Evolutionary conservation across 768 basidiomycete species (phyloP).

Genomic region (Calocera viscosa): DNA sequence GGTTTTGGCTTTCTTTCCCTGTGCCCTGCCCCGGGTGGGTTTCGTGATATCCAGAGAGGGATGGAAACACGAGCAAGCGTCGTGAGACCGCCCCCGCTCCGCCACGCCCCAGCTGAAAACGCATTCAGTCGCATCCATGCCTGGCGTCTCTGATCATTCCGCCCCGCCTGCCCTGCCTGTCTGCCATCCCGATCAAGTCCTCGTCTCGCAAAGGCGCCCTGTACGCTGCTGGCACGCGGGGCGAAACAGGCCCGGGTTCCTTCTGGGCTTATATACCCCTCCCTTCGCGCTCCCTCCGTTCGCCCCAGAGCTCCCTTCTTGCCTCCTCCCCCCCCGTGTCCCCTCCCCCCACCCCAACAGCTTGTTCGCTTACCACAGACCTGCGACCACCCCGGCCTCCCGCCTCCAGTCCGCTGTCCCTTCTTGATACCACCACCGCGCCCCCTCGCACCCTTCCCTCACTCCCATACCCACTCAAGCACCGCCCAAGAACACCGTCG

Average conservation of each 20-base stretch:
- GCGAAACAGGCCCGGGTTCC: background rate
- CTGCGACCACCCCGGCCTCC: background rate
- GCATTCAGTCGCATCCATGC: no score
- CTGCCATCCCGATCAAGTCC: no score
- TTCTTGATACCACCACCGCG: background rate
- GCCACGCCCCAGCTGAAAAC: no score
- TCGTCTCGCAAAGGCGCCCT: background rate
- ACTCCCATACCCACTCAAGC: background rate
- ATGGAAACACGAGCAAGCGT: no score
- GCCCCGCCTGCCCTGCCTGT: no score
- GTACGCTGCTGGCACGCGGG: background rate
- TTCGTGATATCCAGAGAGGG: no score
- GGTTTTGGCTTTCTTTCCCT: no score
- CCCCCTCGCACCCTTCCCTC: background rate
- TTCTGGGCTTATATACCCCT: background rate
- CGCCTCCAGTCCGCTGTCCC: background rate
- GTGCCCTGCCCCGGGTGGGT: no score
- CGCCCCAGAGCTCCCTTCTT: background rate
- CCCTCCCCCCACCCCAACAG: background rate
- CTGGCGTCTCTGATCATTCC: no score
- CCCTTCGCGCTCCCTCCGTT: background rate
- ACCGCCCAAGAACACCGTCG: background rate
- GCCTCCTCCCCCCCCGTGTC: background rate
- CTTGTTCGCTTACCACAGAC: constrained; percentile 8
- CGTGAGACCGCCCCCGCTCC: no score